phyloP scores from a whole-genome alignment of 2,329 filamentous ascomycete species.

The Beauveria scarabaeidicola region DNA sequence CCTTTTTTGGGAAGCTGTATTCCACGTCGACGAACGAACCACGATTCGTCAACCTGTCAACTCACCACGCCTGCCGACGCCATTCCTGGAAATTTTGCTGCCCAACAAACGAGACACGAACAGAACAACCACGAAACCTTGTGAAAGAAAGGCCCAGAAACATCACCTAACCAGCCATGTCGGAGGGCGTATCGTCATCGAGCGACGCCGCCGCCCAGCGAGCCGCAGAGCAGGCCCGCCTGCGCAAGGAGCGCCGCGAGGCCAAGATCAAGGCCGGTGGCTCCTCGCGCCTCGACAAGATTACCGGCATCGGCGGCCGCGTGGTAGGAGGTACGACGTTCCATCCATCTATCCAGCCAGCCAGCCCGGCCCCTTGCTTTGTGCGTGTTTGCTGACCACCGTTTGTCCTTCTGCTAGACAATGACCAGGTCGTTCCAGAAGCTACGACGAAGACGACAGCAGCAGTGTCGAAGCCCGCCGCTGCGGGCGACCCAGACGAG shows the following conservation, averaged over 20 bases:
- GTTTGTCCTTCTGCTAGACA: not conserved
- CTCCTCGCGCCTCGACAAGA: slow-evolving; percentile 61
- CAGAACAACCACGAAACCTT: too few relatives aligned
- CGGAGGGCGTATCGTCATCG: slow-evolving; percentile 27
- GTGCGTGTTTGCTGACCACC: not conserved
- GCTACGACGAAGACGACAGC: slow-evolving; percentile 21
- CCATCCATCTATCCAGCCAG: not conserved
- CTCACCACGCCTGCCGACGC: not conserved
- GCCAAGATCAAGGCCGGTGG: slow-evolving; percentile 70
- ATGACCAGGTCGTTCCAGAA: slow-evolving; percentile 25
- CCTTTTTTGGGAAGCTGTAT: not conserved
- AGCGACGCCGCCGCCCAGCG: slow-evolving; percentile 41
- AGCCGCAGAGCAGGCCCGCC: slow-evolving; percentile 57
- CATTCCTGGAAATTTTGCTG: not conserved
- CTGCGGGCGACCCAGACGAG: slow-evolving; percentile 60
- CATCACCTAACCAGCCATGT: slow-evolving; percentile 23
- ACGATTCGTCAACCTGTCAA: not conserved
- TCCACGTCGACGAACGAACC: not conserved
- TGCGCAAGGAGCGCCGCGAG: slow-evolving; percentile 70
- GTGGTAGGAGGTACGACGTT: slow-evolving; percentile 23
- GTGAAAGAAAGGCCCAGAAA: not conserved
- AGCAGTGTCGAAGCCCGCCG: slow-evolving; percentile 21
- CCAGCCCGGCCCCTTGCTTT: not conserved
- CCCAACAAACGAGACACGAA: not conserved
- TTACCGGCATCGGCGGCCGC: slow-evolving; percentile 57